Evolutionary conservation across 495 filamentous ascomycete species (phyloP).

Genomic region (Talaromyces trachyspermus): DNA sequence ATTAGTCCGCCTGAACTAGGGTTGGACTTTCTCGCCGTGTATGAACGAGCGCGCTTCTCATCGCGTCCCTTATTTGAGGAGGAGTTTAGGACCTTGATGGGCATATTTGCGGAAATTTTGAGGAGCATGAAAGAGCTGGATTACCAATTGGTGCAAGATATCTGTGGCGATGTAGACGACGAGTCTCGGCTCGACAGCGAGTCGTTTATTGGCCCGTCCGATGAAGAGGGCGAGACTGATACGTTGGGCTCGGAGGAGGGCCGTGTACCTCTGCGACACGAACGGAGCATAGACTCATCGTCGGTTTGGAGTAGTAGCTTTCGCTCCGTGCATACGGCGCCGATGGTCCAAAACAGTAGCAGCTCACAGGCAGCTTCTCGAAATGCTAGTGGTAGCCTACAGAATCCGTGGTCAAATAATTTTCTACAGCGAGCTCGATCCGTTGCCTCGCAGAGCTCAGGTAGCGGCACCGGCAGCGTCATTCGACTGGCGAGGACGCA

Average conservation of each 20-base stretch:
- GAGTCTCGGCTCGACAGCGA: constrained; percentile 26
- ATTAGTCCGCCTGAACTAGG: constrained; percentile 50
- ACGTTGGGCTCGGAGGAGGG: constrained; percentile 17
- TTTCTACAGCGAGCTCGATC: constrained; percentile 32
- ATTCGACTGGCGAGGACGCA: constrained; percentile 36
- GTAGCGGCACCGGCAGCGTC: constrained; percentile 36
- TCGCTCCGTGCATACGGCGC: constrained; percentile 27
- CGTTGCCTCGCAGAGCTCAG: constrained; percentile 30
- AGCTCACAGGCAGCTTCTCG: constrained; percentile 5
- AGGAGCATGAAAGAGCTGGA: constrained; percentile 63
- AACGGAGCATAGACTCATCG: constrained; percentile 25
- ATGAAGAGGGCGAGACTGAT: constrained; percentile 42
- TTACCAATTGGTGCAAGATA: constrained; percentile 36
- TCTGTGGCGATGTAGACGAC: constrained; percentile 24
- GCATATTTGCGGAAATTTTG: constrained; percentile 75
- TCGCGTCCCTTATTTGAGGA: constrained; percentile 48
- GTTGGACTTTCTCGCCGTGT: constrained; percentile 59
- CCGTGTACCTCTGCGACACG: constrained; percentile 13
- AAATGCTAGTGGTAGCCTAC: neutral
- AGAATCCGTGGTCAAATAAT: constrained; percentile 24
- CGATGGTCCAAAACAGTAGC: constrained; percentile 15
- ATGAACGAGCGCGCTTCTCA: constrained; percentile 82
- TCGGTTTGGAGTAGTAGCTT: constrained; percentile 21
- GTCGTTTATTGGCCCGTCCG: constrained; percentile 36
- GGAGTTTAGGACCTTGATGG: constrained; percentile 78